A percentile compares a stretch with the other conserved stretches of the same genome.
These are phyloP conservation scores for Lepidium sativum DNA, from an alignment of 345 rosid genomes.

Conservation along the genomic window DNA sequence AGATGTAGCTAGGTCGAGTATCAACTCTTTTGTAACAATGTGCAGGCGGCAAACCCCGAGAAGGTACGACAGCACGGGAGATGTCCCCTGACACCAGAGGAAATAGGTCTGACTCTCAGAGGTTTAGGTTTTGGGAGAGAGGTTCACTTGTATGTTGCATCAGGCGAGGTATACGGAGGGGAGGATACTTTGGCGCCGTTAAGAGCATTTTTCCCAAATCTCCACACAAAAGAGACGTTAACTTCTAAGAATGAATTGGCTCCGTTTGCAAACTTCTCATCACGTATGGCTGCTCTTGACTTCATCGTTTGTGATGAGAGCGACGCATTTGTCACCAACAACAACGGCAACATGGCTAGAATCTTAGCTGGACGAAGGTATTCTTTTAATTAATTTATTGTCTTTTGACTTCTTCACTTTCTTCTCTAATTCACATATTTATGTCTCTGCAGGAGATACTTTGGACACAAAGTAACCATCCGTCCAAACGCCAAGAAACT, in stretches of 20 bases:
- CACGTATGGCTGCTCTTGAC: slow-evolving; percentile 95
- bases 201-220: slow-evolving; percentile 76
- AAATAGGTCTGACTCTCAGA: slow-evolving; percentile 85
- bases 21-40: not conserved
- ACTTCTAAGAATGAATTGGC: slow-evolving; percentile 63
- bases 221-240: slow-evolving; percentile 77
- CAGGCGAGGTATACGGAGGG: slow-evolving; percentile 90
- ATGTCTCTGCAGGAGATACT: slow-evolving; percentile 57
- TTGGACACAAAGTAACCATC: slow-evolving; percentile 84
- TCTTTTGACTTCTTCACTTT: not conserved
- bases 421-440: not conserved
- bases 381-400: not conserved
- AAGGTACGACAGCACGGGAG: slow-evolving; percentile 72
- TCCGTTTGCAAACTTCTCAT: slow-evolving; percentile 61
- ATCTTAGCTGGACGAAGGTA: slow-evolving; percentile 94
- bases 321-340: slow-evolving; percentile 85
- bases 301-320: slow-evolving; percentile 90
- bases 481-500: slow-evolving; percentile 85
- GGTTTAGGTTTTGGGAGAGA: slow-evolving; percentile 82
- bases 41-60: slow-evolving; percentile 69
- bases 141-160: slow-evolving; percentile 78
- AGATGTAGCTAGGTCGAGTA: not conserved
- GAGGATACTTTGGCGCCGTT: slow-evolving; percentile 71
- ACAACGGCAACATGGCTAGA: slow-evolving; percentile 95
- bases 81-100: slow-evolving; percentile 90